phyloP scores from a whole-genome alignment of 192 early-diverging fungal species.

The Backusella parvicylindrica region DNA sequence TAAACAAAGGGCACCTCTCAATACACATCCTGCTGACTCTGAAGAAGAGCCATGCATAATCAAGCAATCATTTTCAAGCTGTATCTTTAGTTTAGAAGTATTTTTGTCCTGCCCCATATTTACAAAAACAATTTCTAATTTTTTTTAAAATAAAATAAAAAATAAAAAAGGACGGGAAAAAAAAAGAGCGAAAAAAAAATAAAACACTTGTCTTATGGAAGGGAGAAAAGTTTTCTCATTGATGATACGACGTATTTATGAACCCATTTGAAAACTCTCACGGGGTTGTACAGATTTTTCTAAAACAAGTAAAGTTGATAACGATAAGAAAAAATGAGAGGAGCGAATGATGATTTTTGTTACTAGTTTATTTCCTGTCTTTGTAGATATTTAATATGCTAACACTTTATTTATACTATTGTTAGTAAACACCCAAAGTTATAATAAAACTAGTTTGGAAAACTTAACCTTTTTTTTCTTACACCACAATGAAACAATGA shows the following conservation, averaged over 20 bases:
- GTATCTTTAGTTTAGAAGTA: conserved; percentile 28
- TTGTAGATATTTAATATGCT: not conserved
- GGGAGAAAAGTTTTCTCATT: conserved; percentile 3
- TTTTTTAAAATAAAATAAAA: not conserved
- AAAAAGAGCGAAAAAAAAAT: not conserved
- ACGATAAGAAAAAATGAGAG: conserved; percentile 6
- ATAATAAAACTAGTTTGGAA: not conserved
- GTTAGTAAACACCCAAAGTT: not conserved
- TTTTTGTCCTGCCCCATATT: conserved; percentile 1
- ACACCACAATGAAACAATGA: not conserved
- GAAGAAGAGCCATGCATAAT: conserved; percentile 34
- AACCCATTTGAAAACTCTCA: conserved; percentile 1
- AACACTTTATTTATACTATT: not conserved
- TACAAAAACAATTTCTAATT: not conserved
- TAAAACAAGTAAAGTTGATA: conserved; percentile 2
- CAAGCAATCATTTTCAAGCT: conserved; percentile 33
- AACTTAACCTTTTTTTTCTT: not conserved
- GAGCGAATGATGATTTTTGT: not conserved
- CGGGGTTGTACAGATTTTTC: conserved; percentile 1
- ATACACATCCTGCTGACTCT: conserved; percentile 43
- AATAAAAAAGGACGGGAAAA: not conserved
- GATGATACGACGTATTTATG: not conserved
- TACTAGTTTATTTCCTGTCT: not conserved
- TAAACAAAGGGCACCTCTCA: conserved; percentile 49
- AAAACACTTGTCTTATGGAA: not conserved